A percentile compares a stretch with the other conserved stretches of the same genome.
These are phyloP conservation scores for Coemansia sp. DNA, from an alignment of 192 early-diverging fungal genomes.

Conservation along the genomic window DNA sequence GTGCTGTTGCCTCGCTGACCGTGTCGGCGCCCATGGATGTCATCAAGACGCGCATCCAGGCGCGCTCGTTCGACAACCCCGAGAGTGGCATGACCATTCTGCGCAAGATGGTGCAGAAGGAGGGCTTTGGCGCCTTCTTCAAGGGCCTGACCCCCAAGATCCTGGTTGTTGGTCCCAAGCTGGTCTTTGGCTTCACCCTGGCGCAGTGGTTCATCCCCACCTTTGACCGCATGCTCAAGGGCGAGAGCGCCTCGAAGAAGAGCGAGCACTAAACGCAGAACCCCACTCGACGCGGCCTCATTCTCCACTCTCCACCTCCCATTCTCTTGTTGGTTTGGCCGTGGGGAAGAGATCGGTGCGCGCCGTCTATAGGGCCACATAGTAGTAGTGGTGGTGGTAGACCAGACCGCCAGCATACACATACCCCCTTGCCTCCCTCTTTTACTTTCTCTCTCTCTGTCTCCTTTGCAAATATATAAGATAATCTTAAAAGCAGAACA, in stretches of 20 bases:
- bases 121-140: constrained; percentile 92
- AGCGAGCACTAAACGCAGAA: too few species aligned
- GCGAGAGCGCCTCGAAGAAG: constrained; percentile 1
- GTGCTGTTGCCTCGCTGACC: constrained; percentile 89
- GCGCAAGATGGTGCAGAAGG: constrained; percentile 83
- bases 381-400: too few species aligned
- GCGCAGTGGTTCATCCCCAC: constrained; percentile 91
- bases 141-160: constrained; percentile 91
- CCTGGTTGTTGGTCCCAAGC: constrained; percentile 90
- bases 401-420: too few species aligned
- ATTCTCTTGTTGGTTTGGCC: too few species aligned
- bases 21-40: constrained; percentile 97
- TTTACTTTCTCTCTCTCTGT: too few species aligned
- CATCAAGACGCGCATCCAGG: constrained; percentile 99
- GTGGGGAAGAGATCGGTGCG: too few species aligned
- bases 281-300: too few species aligned
- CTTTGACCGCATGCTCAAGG: constrained; percentile 43
- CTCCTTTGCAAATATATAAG: too few species aligned
- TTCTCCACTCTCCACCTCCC: too few species aligned
- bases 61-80: constrained; percentile 80
- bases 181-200: constrained; percentile 96
- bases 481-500: neutral
- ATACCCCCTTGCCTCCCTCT: too few species aligned
- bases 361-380: too few species aligned
- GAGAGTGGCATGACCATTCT: constrained; percentile 87